Conservation (phyloP, 768 basidiomycete species). For the Boletus reticulatus region DNA sequence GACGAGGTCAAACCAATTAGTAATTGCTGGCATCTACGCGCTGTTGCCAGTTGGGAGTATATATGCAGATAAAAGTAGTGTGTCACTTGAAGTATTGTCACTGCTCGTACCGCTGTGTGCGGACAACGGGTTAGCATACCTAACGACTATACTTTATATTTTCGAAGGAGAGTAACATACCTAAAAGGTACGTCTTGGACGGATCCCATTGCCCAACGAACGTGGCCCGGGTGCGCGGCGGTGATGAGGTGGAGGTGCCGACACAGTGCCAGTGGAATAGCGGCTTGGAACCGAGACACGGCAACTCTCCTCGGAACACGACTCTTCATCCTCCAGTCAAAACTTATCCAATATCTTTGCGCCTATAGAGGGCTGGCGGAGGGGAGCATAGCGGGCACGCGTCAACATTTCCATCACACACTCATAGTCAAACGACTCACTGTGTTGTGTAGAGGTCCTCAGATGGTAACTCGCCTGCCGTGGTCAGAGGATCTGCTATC, state of each 20-base stretch:
- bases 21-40: neutral
- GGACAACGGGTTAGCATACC: neutral
- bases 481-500: conserved; percentile 20
- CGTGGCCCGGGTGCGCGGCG: too few relatives aligned
- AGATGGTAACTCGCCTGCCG: too few relatives aligned
- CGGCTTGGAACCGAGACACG: neutral
- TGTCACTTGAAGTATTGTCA: too few relatives aligned
- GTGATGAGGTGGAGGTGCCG: conserved; percentile 31
- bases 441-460: neutral
- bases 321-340: conserved; percentile 31
- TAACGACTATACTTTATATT: neutral
- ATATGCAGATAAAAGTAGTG: too few relatives aligned
- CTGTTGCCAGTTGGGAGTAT: neutral
- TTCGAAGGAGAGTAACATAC: conserved; percentile 6
- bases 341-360: conserved; percentile 29
- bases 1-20: conserved; percentile 42
- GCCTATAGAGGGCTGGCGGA: conserved; percentile 25
- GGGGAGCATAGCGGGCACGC: too few relatives aligned
- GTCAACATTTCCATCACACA: neutral
- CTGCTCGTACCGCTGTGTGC: too few relatives aligned
- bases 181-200: conserved; percentile 10
- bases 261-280: conserved; percentile 16
- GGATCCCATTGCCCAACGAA: conserved; percentile 8
- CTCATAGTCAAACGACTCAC: conserved; percentile 16
- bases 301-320: conserved; percentile 19